Base-by-base conservation (phyloP, 495 filamentous ascomycete species). In the Podospora tetraspora region DNA sequence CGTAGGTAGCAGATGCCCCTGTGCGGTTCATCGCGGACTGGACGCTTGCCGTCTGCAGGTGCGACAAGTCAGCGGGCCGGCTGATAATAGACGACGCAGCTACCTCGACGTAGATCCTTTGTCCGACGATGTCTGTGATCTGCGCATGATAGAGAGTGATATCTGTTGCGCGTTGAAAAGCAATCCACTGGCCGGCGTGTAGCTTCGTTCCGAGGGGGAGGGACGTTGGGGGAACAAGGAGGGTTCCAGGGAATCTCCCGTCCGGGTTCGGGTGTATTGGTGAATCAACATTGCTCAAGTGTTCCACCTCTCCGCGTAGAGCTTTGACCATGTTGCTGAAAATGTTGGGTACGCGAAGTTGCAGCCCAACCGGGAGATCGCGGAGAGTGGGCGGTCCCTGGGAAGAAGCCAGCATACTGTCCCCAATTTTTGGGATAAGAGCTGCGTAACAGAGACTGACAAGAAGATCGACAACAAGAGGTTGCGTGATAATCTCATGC, bases 381-480 rank as follows among this genome's bases (percentile, higher is more conserved):
- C 59, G 19, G 43, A 52, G 6, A 52, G 16, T 10, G 32, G 32
- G 12, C 32, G 32, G 3, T 12, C 32, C 11, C 32, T 10, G 32
- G 32, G 32, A 12, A 12, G 10, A 12, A 13, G 12, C 32, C 32
- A 34, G 11, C 32, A 13, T 13, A 34, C 11, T 10, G 32, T 13
- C 32, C 11, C 32, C 32, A 34, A 12, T 3, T 12, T 34, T 34
- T 0, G 43, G 62, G 19, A 66, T 67, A n/a, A 81, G 37, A 57
- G 87, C 84, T 13, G 83, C 74, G 70, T 93, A 97, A 70, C 91
- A 92, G 71, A 98, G 90, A 74, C 89, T 92, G 23, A 97, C 80
- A 0, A 98, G 82, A 5, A 98, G 79, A 73, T 98, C 94, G 21
- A 97, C 91, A 1, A 97, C 94, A 56, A 89, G 84, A 10, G 93